These are phyloP conservation scores for Amanita inopinata DNA, from an alignment of 768 basidiomycete genomes.

Conservation along the genomic window DNA sequence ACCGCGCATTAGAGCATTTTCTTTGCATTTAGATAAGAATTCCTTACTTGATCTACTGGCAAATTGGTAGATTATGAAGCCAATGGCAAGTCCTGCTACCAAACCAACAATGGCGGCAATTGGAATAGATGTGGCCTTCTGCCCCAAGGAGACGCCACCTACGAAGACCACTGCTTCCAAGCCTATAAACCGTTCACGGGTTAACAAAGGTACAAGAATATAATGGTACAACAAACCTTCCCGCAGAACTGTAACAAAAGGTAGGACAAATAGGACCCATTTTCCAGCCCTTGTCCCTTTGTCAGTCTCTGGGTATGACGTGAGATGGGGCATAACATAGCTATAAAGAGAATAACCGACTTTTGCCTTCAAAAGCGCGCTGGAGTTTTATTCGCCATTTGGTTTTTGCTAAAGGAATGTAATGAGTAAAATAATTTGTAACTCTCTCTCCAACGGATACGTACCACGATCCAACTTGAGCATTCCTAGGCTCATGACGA, in stretches of 20 bases:
- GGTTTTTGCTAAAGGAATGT: constrained; percentile 50
- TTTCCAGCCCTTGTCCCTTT: constrained; percentile 46
- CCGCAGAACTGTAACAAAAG: constrained; percentile 84
- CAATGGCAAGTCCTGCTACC: constrained; percentile 63
- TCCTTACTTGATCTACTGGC: constrained; percentile 59
- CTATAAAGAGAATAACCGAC: constrained; percentile 23
- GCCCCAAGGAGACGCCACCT: constrained; percentile 83
- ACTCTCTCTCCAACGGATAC: background rate
- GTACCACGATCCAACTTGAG: constrained; percentile 80
- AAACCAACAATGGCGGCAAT: constrained; percentile 85
- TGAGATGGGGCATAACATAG: background rate
- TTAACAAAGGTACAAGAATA: background rate
- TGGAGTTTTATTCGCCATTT: constrained; percentile 91
- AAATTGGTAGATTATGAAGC: constrained; percentile 72
- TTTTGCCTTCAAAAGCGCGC: constrained; percentile 56
- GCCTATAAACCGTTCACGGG: constrained; percentile 24
- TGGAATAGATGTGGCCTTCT: constrained; percentile 77
- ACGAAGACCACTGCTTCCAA: constrained; percentile 92
- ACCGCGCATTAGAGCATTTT: background rate
- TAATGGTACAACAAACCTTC: constrained; percentile 45
- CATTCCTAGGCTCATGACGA: constrained; percentile 91
- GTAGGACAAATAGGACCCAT: constrained; percentile 86
- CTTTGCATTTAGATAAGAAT: background rate
- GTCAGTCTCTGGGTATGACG: constrained; percentile 29
- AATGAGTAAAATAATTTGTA: background rate